Evolutionary conservation across 2,329 filamentous ascomycete genomes (phyloP).

Genomic region (Alternaria longipes): DNA sequence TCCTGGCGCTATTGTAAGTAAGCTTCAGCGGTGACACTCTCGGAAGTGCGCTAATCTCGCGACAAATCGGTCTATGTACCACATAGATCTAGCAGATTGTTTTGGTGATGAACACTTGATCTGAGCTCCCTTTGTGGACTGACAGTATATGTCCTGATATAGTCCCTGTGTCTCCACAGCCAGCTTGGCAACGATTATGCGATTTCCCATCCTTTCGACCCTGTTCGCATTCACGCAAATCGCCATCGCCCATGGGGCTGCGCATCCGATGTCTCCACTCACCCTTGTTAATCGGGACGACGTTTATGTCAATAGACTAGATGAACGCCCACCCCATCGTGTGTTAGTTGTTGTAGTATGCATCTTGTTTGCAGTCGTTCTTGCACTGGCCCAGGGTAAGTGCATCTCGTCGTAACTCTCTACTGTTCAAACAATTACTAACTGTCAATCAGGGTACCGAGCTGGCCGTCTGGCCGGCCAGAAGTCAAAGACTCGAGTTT

Average conservation of each 20-base stretch:
- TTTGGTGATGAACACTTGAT: slow-evolving; percentile 1
- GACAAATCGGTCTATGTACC: background rate
- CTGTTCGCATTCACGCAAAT: background rate
- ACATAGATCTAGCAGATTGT: background rate
- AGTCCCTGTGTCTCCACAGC: background rate
- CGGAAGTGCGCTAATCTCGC: background rate
- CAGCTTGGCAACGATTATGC: background rate
- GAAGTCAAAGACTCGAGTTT: slow-evolving; percentile 18
- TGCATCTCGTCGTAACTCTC: background rate
- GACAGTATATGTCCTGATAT: background rate
- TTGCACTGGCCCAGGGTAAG: slow-evolving; percentile 32
- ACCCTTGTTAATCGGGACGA: background rate
- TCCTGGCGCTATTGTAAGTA: background rate
- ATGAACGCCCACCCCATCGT: slow-evolving; percentile 18
- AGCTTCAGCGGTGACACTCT: slow-evolving; percentile 3
- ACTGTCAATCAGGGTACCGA: slow-evolving; percentile 26
- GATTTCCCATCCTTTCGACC: background rate
- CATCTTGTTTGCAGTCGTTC: slow-evolving; percentile 22
- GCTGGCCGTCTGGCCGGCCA: slow-evolving; percentile 26
- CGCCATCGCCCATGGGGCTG: background rate
- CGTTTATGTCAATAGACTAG: background rate
- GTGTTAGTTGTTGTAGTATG: slow-evolving; percentile 24
- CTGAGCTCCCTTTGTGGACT: background rate
- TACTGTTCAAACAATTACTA: background rate
- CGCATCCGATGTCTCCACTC: slow-evolving; percentile 4